Evolutionary conservation across 768 basidiomycete genomes (phyloP), one percentile per base, ranked within the genome.

Genomic region (Rickenella mellea): DNA sequence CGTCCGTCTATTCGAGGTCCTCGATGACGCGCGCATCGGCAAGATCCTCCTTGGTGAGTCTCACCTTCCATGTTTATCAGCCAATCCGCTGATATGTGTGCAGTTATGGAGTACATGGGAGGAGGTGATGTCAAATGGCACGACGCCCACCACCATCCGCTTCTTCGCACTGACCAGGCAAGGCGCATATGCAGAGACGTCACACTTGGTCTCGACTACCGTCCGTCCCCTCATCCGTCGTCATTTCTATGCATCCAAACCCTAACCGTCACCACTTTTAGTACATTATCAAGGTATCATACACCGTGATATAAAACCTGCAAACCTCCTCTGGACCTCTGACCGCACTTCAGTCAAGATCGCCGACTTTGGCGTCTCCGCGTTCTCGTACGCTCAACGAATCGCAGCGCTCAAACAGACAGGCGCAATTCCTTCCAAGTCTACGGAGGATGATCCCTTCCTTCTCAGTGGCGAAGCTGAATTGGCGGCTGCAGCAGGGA

Each of bases 241-340:
- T 30, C 45, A 41, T 31, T 42, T 52, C 46, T 27, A 47, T 25
- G 21, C 21, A 42, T 9, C 31, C 37, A 25, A 7, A 12, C 17
- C 12, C 14, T 11, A 42, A 25, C 41, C 40, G 27, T 36, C 24
- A 33, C 27, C 39, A 24, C 27, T 7, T 43, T n/a, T 55, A 98
- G 94, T 99, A 1, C 96, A 99, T 58, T 78, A 84, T 54, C 92
- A 98, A 56, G 96, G 94, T 19, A 98, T 99, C 60, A 97, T 99
- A 39, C 96, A 99, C 64, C 88, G 96, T 44, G 96, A 99, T 65
- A 98, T 99, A 68, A 99, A 99, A 58, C 96, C 96, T 21, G 89
- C 92, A 35, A 99, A 99, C 62, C 78, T 99, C 19, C 73, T 99
- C 22, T 91, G 88, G 80, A 84, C 85, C 2, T 71, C 73, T 21